Evolutionary conservation across 169 alveolate species (phyloP), one percentile per base, ranked within the genome.

Genomic region (Cryptosporidium andersoni): DNA sequence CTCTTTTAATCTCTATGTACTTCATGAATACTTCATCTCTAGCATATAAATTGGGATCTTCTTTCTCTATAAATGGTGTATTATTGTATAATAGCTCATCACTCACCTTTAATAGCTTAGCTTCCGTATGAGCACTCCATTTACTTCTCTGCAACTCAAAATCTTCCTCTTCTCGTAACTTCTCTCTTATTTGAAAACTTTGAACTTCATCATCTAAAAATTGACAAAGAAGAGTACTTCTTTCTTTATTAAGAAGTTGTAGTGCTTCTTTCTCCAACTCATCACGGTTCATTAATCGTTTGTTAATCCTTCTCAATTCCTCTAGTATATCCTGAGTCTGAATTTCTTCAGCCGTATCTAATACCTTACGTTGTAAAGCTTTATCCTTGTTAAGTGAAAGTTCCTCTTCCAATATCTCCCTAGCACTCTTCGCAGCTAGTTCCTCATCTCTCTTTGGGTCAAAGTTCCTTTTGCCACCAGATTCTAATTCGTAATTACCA

Each of bases 401-500:
- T 34, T 40, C 43, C 4, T 45, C 85, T 4, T 58, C 42, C 16
- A 49, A 45, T 11, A 37, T 36, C 12, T 58, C 74, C n/a, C 14
- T 12, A 11, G 62, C 43, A 25, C n/a, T 51, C 34, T 43, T 58
- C 36, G 34, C 37, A 4, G 48, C 51, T 2, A 36, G 8, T 7
- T 16, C 40, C 16, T 12, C 58, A 34, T 66, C 51, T 16, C 36
- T 37, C 12, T 25, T 51, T 8, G 51, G 3, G 25, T 89, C 94
- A 64, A 89, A 95, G 53, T 94, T 94, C 51, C 97, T 56, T 55
- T 91, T 92, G 40, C 97, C 98, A 37, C 98, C 98, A 49, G 95
- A 92, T 85, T 94, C 97, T 65, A 95, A 88, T 36, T 92, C 82
- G 65, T 95, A 95, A 65, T 95, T 96, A 5, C 96, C 94, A 63